Evolutionary conservation across 2,329 filamentous ascomycete genomes (phyloP), one percentile per base, ranked within the genome.

Genomic region (Ophiognomonia clavigignenti-juglandacearum): DNA sequence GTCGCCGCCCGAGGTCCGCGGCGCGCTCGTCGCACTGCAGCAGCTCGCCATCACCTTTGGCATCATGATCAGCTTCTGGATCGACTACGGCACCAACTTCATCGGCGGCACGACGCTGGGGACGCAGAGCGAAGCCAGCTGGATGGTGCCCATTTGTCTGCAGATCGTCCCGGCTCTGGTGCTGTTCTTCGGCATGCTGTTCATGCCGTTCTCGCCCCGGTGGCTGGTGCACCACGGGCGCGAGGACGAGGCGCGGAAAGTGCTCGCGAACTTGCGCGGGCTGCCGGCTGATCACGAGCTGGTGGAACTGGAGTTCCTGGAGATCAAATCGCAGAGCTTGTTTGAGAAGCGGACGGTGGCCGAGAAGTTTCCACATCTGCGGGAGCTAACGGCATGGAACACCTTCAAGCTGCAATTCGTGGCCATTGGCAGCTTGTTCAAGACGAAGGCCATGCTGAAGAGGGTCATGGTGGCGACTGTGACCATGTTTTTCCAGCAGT

Each of bases 151-250:
- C 0, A 79, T 88, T 42, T 83, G 78, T 54, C 70, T 91, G 0
- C 87, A 92, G 57, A 71, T 90, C 4, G 71, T 74, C 0, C 86
- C 86, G 0, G 85, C 84, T 1, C 56, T 82, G 2, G 56, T 88
- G 4, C 75, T 92, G 2, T 78, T 83, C 23, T 56, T 75, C 10
- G 86, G 86, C 31, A 90, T 90, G 76, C 59, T 86, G 10, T 88
- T 87, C 66, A 88, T 91, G 85, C 87, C 86, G 0, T 89, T 86
- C 65, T 85, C 80, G 0, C 87, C 87, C 0, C 75, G 87, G 55
- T 90, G 85, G 85, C 74, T 92, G 1, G 68, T 86, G 8, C 81
- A 88, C 61, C 82, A 86, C 57, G 71, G 69, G 47, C 81, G 85
- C 29, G 85, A 90, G 57, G 73, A 73, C 0, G 86, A 91, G 60